Conservation (phyloP, 495 filamentous ascomycete genomes). For the Bombardia bombarda region DNA sequence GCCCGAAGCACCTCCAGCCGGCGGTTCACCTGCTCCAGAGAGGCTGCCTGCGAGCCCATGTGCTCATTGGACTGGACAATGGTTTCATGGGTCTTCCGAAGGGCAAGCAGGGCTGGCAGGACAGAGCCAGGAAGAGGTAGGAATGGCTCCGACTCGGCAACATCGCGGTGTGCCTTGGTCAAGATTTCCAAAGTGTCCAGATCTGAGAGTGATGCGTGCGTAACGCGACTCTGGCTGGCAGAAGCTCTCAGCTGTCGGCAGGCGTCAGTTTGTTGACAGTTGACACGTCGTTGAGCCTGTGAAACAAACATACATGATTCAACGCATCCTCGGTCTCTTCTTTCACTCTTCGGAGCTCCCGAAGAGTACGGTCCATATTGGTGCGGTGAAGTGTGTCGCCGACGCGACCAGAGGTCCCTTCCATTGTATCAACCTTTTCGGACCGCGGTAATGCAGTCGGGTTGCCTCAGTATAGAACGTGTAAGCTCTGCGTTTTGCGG, state of each 20-base stretch:
- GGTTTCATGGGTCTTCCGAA: slow-evolving; percentile 54
- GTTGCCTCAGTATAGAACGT: too few species aligned
- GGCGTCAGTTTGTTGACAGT: not conserved
- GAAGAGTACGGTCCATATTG: slow-evolving; percentile 56
- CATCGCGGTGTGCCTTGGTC: slow-evolving; percentile 55
- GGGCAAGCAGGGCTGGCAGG: slow-evolving; percentile 62
- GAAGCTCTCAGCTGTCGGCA: slow-evolving; percentile 11
- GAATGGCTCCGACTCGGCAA: slow-evolving; percentile 51
- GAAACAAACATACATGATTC: slow-evolving; percentile 22
- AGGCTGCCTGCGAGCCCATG: slow-evolving; percentile 44
- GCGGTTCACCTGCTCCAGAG: slow-evolving; percentile 44
- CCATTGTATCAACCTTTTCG: too few species aligned
- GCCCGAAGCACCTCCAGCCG: slow-evolving; percentile 51
- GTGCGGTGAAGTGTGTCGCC: slow-evolving; percentile 25
- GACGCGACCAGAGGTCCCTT: not conserved
- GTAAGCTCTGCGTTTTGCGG: too few species aligned
- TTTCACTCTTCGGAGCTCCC: slow-evolving; percentile 56
- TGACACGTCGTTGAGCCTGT: not conserved
- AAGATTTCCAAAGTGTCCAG: slow-evolving; percentile 44
- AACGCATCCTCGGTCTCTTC: slow-evolving; percentile 57
- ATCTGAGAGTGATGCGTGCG: too few species aligned
- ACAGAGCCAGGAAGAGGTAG: slow-evolving; percentile 59
- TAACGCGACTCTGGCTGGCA: slow-evolving; percentile 1
- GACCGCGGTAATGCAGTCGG: too few species aligned
- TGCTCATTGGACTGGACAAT: slow-evolving; percentile 55